Percentiles rank a stretch among this genome's conserved stretches.
Evolutionary conservation across 257 asterid genomes (phyloP).

Genomic region (Lithospermum erythrorhizon): DNA sequence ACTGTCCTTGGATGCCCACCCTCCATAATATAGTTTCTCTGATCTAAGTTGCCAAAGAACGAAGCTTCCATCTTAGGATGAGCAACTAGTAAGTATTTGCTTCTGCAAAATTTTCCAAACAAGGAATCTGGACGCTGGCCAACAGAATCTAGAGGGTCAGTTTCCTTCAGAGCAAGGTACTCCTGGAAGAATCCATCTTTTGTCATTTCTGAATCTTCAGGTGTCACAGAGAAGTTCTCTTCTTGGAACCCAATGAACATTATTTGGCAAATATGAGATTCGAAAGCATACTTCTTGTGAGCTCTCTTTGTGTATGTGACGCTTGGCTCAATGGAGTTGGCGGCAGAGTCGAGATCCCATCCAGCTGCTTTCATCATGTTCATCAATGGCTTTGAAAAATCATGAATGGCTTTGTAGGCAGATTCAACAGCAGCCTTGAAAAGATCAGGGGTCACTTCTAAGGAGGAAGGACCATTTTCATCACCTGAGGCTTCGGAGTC

Average conservation of each 20-base stretch:
- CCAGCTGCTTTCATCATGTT: conserved; percentile 99
- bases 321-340: conserved; percentile 75
- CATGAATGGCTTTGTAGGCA: conserved; percentile 82
- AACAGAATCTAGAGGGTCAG: conserved; percentile 82
- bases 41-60: conserved; percentile 85
- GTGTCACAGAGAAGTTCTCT: conserved; percentile 45
- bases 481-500: conserved; percentile 63
- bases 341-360: conserved; percentile 98
- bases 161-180: conserved; percentile 64
- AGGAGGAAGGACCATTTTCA: conserved; percentile 32
- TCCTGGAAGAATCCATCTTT: conserved; percentile 51
- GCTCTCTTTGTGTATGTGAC: conserved; percentile 77
- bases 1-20: conserved; percentile 98
- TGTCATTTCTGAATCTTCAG: conserved; percentile 23
- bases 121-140: conserved; percentile 62
- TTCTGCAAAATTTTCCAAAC: conserved; percentile 73
- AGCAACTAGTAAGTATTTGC: conserved; percentile 55
- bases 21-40: conserved; percentile 47
- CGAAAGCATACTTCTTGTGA: conserved; percentile 95
- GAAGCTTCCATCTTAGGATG: conserved; percentile 96
- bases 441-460: conserved; percentile 66
- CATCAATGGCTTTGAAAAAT: conserved; percentile 91
- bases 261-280: conserved; percentile 86
- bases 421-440: conserved; percentile 66
- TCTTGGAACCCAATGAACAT: conserved; percentile 94